Base-by-base conservation (phyloP, 2,329 filamentous ascomycete species). In the Cladophialophora immunda region DNA sequence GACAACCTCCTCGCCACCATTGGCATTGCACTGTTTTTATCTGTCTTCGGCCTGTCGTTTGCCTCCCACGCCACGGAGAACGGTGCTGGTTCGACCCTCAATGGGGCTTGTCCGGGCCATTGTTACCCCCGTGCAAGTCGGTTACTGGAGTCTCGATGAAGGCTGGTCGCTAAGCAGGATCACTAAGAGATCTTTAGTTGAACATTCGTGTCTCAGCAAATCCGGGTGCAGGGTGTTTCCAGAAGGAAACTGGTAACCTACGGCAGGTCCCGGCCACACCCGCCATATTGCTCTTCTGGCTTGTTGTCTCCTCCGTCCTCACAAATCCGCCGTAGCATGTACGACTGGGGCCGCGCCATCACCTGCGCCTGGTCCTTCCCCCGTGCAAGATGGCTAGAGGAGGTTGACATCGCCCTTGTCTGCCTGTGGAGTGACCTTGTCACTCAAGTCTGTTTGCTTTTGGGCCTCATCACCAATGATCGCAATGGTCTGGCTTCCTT, bases 341-440 rank as follows among this genome's bases (percentile, higher is more conserved):
- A 58, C 56, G 62, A 54, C 45, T 55, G 3, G 25, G 52, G 58
- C 66, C 60, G 50, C 61, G 58, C 67, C 67, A 67, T 65, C 62
- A 53, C 61, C 58, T 62, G 64, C 54, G 60, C 60, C 61, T 66
- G 56, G 56, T 59, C 57, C 50, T 59, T 59, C 62, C 54, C 54
- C 61, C 47, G 41, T 52, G 55, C 22, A 50, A 66, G 56, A 29
- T 27, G 53, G 34, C 30, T 47, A 56, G 45, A 54, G 62, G 53
- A 59, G 58, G 60, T 53, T 54, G 38, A 56, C 45, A 52, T 34
- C 58, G 54, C 59, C 29, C 53, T 62, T 56, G 47, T 47, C 53
- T 53, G 29, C 30, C 34, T 50, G 68, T 69, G 65, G 68, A 67
- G 68, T 69, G 68, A 69, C 62, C 53, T 63, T 60, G 45, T 57